These are phyloP conservation scores for Coccinonectria pachysandricola DNA, from an alignment of 2,329 filamentous ascomycete species.

Conservation along the genomic window DNA sequence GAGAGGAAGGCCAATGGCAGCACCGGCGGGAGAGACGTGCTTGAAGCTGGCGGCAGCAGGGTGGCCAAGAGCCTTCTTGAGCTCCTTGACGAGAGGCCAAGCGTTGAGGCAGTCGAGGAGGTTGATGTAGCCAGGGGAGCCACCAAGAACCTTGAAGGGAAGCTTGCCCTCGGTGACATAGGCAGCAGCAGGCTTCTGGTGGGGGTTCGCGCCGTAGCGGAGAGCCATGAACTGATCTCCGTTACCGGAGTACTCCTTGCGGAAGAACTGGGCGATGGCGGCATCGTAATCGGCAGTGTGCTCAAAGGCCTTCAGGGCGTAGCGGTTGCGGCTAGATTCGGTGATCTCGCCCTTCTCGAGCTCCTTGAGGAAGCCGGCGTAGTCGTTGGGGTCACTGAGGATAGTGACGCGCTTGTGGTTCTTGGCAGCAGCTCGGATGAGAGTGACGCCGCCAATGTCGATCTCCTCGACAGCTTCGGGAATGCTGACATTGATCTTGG, in stretches of 20 bases:
- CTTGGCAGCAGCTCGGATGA: slow-evolving; percentile 93
- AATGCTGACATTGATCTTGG: slow-evolving; percentile 94
- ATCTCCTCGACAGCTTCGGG: slow-evolving; percentile 97
- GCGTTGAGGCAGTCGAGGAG: slow-evolving; percentile 91
- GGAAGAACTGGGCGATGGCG: slow-evolving; percentile 94
- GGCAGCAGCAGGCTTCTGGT: slow-evolving; percentile 92
- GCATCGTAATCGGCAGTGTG: slow-evolving; percentile 95
- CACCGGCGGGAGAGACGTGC: slow-evolving; percentile 94
- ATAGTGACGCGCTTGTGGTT: slow-evolving; percentile 95
- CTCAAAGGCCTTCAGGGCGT: slow-evolving; percentile 95
- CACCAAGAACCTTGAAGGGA: slow-evolving; percentile 90
- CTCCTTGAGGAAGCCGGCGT: slow-evolving; percentile 86
- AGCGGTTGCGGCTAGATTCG: slow-evolving; percentile 73
- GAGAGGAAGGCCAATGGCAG: slow-evolving; percentile 83
- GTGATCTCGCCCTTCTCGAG: slow-evolving; percentile 79
- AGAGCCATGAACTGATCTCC: slow-evolving; percentile 76
- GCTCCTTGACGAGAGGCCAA: slow-evolving; percentile 93
- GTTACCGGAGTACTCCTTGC: slow-evolving; percentile 85
- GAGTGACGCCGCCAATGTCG: slow-evolving; percentile 93
- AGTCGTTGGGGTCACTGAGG: slow-evolving; percentile 87
- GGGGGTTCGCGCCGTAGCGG: slow-evolving; percentile 92
- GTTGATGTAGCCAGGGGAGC: slow-evolving; percentile 94
- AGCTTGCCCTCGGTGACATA: slow-evolving; percentile 63
- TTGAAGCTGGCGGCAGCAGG: slow-evolving; percentile 97
- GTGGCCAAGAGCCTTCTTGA: slow-evolving; percentile 76